phyloP scores from a whole-genome alignment of 1,139 yeast genomes.

The Lodderomyces margitis region DNA sequence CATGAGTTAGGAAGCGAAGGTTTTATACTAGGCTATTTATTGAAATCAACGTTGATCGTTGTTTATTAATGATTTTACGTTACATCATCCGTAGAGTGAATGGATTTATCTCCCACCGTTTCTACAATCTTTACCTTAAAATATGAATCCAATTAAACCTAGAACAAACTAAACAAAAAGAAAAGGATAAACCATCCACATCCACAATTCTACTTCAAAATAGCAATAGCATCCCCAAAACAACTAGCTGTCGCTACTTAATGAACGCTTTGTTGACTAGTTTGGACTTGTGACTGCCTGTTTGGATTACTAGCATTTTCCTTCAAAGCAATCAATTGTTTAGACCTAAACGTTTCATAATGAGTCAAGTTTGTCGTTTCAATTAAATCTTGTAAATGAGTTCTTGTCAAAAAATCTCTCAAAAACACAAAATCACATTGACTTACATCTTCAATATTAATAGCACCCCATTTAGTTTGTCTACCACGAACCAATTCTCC shows the following conservation, averaged over 20 bases:
- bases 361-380: conserved; percentile 88
- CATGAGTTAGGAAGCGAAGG: background rate
- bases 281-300: conserved; percentile 4
- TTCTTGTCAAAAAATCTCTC: conserved; percentile 90
- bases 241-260: background rate
- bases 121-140: background rate
- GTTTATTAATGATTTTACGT: no score
- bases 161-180: background rate
- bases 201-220: no score
- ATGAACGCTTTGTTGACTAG: conserved; percentile 7
- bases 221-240: background rate
- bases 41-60: background rate
- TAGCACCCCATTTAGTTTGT: conserved; percentile 89
- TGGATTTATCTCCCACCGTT: no score
- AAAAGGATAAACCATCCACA: no score
- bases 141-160: background rate
- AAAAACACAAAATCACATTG: conserved; percentile 95
- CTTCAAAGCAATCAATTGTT: conserved; percentile 90
- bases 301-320: conserved; percentile 61
- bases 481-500: conserved; percentile 88
- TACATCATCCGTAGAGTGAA: no score
- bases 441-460: conserved; percentile 87
- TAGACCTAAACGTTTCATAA: conserved; percentile 89
- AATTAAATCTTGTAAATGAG: conserved; percentile 93
- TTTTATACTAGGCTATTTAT: background rate